A percentile compares a stretch with the other conserved stretches of the same genome.
These are phyloP conservation scores for Tetrahymena borealis DNA, from an alignment of 73 alveolate species.

Conservation along the genomic window DNA sequence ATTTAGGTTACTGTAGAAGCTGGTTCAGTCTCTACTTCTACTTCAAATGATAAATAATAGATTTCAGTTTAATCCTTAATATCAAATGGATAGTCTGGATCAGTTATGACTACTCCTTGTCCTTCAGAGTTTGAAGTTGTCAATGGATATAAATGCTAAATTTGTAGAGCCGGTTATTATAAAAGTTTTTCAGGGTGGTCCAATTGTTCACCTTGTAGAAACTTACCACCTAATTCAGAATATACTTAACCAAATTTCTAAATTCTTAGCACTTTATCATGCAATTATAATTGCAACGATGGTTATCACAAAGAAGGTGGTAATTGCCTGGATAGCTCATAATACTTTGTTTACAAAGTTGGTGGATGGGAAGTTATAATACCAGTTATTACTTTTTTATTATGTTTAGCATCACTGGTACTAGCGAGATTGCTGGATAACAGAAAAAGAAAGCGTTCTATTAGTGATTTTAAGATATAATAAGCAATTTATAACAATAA, in stretches of 20 bases:
- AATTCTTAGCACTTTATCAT: not conserved
- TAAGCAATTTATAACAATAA: not conserved
- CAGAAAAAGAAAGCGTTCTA: not conserved
- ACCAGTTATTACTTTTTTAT: not conserved
- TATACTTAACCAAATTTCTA: not conserved
- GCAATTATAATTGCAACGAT: not conserved
- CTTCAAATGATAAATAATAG: not conserved
- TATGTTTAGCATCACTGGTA: not conserved
- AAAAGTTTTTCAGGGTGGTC: not conserved
- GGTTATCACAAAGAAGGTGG: not conserved
- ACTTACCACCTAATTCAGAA: no score
- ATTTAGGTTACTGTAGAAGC: no score
- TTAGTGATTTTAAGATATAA: not conserved
- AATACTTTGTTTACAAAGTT: not conserved
- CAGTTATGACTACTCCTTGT: not conserved
- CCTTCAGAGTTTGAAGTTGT: not conserved
- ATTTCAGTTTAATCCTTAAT: not conserved
- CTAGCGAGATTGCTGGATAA: not conserved
- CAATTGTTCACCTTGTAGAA: not conserved
- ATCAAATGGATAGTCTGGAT: not conserved
- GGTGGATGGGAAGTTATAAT: not conserved
- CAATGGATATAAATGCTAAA: not conserved
- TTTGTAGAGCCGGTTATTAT: not conserved
- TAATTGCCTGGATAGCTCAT: not conserved
- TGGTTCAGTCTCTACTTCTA: not conserved